Evolutionary conservation across 2,329 filamentous ascomycete species (phyloP).

Genomic region (Pezicula carpinea): DNA sequence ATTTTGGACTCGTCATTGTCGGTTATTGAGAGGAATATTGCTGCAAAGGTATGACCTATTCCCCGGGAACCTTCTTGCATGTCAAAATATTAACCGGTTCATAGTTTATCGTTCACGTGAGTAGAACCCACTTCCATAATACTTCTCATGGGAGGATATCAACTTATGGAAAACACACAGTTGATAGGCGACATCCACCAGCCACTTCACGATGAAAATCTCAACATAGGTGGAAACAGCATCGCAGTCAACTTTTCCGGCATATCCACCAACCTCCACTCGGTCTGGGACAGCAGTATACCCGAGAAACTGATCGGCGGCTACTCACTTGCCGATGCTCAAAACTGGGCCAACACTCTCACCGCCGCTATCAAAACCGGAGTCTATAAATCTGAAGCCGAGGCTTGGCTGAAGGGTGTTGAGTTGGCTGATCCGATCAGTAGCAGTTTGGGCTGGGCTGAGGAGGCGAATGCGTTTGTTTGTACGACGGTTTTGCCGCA

Average conservation of each 20-base stretch:
- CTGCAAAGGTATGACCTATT: constrained; percentile 43
- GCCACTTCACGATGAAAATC: constrained; percentile 61
- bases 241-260: constrained; percentile 60
- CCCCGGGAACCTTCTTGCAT: not conserved
- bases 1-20: constrained; percentile 30
- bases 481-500: constrained; percentile 58
- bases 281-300: constrained; percentile 70
- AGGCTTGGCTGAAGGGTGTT: constrained; percentile 53
- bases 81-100: constrained; percentile 5
- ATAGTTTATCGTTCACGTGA: constrained; percentile 29
- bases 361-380: constrained; percentile 50
- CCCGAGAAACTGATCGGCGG: constrained; percentile 59
- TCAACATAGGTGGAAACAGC: constrained; percentile 61
- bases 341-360: constrained; percentile 53
- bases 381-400: constrained; percentile 45
- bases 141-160: constrained; percentile 1
- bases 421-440: constrained; percentile 47
- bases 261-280: constrained; percentile 58
- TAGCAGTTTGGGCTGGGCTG: constrained; percentile 60
- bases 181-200: constrained; percentile 69
- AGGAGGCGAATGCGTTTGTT: constrained; percentile 57
- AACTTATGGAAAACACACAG: constrained; percentile 43
- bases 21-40: constrained; percentile 46
- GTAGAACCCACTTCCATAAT: constrained; percentile 14
- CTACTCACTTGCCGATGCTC: constrained; percentile 44